Conservation (phyloP, 345 rosid species). For the Fremontodendron californicum region DNA sequence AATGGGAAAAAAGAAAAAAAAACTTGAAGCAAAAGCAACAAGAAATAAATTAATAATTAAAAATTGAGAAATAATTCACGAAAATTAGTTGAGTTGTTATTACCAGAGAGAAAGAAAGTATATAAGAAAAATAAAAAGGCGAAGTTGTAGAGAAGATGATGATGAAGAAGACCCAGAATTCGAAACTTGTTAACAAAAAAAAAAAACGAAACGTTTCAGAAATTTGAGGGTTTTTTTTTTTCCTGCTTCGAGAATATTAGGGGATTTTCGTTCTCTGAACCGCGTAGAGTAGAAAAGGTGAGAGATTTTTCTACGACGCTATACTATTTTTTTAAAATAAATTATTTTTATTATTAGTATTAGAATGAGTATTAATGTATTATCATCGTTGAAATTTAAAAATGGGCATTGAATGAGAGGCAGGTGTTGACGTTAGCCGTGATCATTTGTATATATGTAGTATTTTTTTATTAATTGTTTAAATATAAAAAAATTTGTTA, state of each 20-base stretch:
- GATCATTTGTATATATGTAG: too few species aligned
- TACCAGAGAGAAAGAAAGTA: neutral
- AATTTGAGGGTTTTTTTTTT: neutral
- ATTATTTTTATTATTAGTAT: neutral
- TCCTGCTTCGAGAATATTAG: neutral
- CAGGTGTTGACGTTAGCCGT: too few species aligned
- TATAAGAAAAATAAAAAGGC: neutral
- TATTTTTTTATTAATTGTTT: too few species aligned
- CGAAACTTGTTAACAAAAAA: neutral
- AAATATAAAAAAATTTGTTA: too few species aligned
- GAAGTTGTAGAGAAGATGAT: slow-evolving; percentile 8
- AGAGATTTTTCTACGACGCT: slow-evolving; percentile 10
- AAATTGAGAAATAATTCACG: neutral
- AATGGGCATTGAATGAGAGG: too few species aligned
- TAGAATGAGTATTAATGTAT: too few species aligned
- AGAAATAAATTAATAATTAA: neutral
- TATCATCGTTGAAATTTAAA: neutral
- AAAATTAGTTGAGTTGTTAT: slow-evolving; percentile 7
- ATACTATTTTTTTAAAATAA: too few species aligned
- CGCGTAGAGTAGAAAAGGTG: neutral
- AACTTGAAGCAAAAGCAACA: slow-evolving; percentile 23
- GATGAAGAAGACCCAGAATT: neutral
- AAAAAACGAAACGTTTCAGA: slow-evolving; percentile 13
- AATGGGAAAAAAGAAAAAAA: neutral
- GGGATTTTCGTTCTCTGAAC: slow-evolving; percentile 2